These are phyloP conservation scores for Neonectria magnoliae DNA, from an alignment of 2,329 filamentous ascomycete genomes.

Conservation along the genomic window DNA sequence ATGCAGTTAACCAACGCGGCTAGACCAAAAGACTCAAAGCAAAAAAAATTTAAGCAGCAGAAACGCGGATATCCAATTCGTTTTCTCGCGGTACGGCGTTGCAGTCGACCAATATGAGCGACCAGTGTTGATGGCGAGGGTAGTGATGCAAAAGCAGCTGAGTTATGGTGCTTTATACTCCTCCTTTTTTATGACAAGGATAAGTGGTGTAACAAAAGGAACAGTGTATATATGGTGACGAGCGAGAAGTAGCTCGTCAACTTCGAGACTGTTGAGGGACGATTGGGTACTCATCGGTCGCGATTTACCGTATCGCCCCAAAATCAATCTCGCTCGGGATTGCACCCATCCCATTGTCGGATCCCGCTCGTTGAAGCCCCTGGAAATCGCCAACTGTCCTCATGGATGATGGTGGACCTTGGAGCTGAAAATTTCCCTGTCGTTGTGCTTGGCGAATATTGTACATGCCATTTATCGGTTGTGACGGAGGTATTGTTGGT, in stretches of 20 bases:
- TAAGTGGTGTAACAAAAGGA: constrained; percentile 9
- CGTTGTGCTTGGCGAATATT: constrained; percentile 43
- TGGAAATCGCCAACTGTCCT: constrained; percentile 56
- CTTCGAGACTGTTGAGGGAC: not conserved
- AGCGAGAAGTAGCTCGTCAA: not conserved
- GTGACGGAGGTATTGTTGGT: constrained; percentile 38
- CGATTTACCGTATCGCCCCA: constrained; percentile 24
- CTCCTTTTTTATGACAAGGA: not conserved
- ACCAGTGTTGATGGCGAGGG: not conserved
- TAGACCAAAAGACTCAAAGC: constrained; percentile 3
- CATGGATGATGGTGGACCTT: constrained; percentile 41
- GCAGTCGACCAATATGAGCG: not conserved
- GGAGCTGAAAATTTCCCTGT: constrained; percentile 48
- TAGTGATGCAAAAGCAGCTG: not conserved
- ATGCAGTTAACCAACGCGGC: not conserved
- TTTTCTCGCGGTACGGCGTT: constrained; percentile 2
- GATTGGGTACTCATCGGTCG: not conserved
- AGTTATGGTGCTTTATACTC: not conserved
- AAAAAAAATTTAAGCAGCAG: not conserved
- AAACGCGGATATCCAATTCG: not conserved
- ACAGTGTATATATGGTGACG: constrained; percentile 7
- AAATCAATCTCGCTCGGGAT: constrained; percentile 46
- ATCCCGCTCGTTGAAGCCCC: constrained; percentile 56
- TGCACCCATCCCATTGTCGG: constrained; percentile 47
- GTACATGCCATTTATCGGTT: constrained; percentile 45